Evolutionary conservation across 1,284 basidiomycete species (phyloP).

Genomic region (Cutaneotrichosporon mucoides): DNA sequence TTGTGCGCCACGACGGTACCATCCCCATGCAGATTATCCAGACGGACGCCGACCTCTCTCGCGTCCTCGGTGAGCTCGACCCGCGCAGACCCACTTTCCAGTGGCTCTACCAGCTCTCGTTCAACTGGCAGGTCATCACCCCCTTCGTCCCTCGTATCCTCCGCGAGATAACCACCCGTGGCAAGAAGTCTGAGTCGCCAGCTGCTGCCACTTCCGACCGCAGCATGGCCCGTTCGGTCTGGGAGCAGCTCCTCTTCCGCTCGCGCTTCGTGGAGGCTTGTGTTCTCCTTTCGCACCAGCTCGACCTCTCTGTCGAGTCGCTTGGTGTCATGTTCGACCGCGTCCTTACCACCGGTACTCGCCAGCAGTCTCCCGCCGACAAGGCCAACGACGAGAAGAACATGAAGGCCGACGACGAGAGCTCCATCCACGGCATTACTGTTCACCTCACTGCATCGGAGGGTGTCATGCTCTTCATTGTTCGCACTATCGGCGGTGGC

Average conservation of each 20-base stretch:
- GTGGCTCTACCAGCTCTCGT: slow-evolving; percentile 54
- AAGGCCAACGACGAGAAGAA: slow-evolving; percentile 22
- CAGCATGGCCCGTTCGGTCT: slow-evolving; percentile 23
- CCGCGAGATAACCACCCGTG: slow-evolving; percentile 25
- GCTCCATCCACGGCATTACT: slow-evolving; percentile 47
- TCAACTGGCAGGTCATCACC: slow-evolving; percentile 53
- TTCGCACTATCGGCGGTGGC: slow-evolving; percentile 49
- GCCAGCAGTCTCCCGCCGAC: slow-evolving; percentile 17
- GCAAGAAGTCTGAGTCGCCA: slow-evolving; percentile 25
- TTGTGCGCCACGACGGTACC: slow-evolving; percentile 53
- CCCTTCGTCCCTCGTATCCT: slow-evolving; percentile 51
- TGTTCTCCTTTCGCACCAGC: slow-evolving; percentile 49
- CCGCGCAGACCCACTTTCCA: slow-evolving; percentile 53
- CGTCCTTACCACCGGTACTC: slow-evolving; percentile 52
- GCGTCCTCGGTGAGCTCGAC: slow-evolving; percentile 52
- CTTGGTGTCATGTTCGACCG: slow-evolving; percentile 63
- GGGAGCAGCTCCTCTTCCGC: slow-evolving; percentile 48
- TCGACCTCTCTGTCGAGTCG: slow-evolving; percentile 51
- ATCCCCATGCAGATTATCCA: slow-evolving; percentile 54
- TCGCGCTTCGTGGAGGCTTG: slow-evolving; percentile 53
- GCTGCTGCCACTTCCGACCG: slow-evolving; percentile 24
- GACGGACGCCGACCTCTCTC: slow-evolving; percentile 50
- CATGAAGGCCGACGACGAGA: slow-evolving; percentile 35
- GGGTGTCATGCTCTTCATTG: slow-evolving; percentile 54
- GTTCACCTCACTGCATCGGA: slow-evolving; percentile 42